Evolutionary conservation across 1,284 basidiomycete genomes (phyloP), one percentile per base, ranked within the genome.

Genomic region (Ganoderma meredithae): DNA sequence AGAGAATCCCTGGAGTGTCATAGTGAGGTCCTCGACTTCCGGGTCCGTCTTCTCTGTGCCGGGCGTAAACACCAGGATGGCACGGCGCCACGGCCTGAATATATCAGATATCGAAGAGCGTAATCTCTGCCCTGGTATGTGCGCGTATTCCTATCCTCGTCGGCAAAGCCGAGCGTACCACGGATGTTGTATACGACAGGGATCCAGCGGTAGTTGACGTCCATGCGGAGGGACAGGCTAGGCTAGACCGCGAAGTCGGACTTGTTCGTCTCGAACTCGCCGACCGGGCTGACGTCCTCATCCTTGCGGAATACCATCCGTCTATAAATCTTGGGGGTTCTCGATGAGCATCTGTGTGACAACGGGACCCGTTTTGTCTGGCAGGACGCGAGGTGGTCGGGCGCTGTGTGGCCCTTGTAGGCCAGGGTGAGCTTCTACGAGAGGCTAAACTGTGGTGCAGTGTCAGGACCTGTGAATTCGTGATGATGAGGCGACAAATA

Each of bases 171-270:
- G 22, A 61, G 53, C 10, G 63, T 62, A 3, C 68, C 71, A 3
- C 71, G 60, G 10, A 82, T 82, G 63, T 85, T 83, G n/a, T 83
- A 47, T 27, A 85, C 79, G 60, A 85, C 79, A 4, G 80, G 75
- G 71, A 84, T 85, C 79, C 82, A n/a, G n/a, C n/a, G n/a, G n/a
- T n/a, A n/a, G n/a, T n/a, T n/a, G n/a, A n/a, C n/a, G n/a, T n/a
- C n/a, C n/a, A n/a, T n/a, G n/a, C n/a, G n/a, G n/a, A n/a, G n/a
- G n/a, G n/a, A n/a, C n/a, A n/a, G n/a, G n/a, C n/a, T n/a, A n/a
- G n/a, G n/a, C 31, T 31, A 31, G 31, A 5, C 31, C 31, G 31
- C 31, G 5, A 4, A 31, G 31, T 31, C 31, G 3, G 31, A 31
- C 31, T 31, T 31, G 31, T 31, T 31, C 31, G 31, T 31, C 31